Base-by-base conservation (phyloP, 2,329 filamentous ascomycete species). In the Cercospora zeae-maydis region DNA sequence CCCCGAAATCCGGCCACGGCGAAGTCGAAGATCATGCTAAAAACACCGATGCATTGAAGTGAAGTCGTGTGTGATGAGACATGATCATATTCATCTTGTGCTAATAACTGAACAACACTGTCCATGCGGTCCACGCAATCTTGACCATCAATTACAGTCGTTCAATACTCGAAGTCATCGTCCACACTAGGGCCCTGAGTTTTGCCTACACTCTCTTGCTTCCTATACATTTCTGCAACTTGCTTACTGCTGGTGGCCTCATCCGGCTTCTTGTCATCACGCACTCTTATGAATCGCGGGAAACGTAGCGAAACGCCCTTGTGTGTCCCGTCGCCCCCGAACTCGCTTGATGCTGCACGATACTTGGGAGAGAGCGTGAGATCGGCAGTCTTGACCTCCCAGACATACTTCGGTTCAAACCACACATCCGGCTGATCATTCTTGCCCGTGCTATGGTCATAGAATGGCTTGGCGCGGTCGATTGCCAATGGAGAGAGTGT, bases 381-480 rank as follows among this genome's bases (percentile, higher is more conserved):
- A 80, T 99, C 95, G 1, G 95, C 95, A 11, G 93, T 96, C 81
- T 93, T 96, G 70, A 99, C 93, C 78, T 99, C 95, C 95, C 95
- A 99, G 1, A 99, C 95, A 71, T 89, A 88, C 45, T 88, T 87
- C 13, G 95, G 91, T 81, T 99, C 95, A 75, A 99, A 95, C 95
- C 95, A 99, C 37, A 99, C 92, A 75, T 99, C 95, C 1, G 95
- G 95, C 76, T 99, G 95, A 75, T 98, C 92, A 78, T 96, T 93
- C 55, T 87, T 87, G 56, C 91, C 91, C 0, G 83, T 80, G 3
- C 90, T 92, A 76, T 99, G 95, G 0, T 87, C 83, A 78, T 98
- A 99, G 77, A 96, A 99, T 0, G 95, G 95, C 74, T 99, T 99
- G 1, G 93, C 86, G 0, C 88, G 87, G 73, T 96, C 92, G 70